Evolutionary conservation across 192 early-diverging fungal species (phyloP), one percentile per base, ranked within the genome.

Genomic region (Ramicandelaber brevisporus): DNA sequence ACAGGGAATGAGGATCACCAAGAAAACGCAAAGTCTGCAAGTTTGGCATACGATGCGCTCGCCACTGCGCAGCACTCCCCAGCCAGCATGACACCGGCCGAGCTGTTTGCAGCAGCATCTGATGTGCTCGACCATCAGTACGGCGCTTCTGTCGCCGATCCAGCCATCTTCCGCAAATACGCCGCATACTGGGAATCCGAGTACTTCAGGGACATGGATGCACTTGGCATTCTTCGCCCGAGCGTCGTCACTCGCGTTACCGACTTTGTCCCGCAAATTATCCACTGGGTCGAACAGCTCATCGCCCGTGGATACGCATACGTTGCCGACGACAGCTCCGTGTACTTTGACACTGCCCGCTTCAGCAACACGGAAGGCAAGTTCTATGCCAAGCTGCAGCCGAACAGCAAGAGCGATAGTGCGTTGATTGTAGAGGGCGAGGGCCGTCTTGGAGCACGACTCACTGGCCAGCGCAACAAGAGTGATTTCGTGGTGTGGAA

Each of bases 401-500:
- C 88, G 9, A 78, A 72, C 75, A 77, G 80, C 23, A 78, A 76
- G 36, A 70, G 68, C 9, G 78, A 92, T 59, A 37, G 51, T 4
- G 57, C 57, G 35, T 64, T 89, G 26, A 54, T 84, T 37, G 44
- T 27, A 21, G 88, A 93, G 29, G 87, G 86, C 21, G 88, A 98
- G 44, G 90, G 92, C 4, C 66, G 68, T 21, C 55, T 98, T 5
- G 68, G 69, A 27, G 53, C 47, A 38, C 55, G 70, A 27, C 33
- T 63, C 18, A 37, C 45, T 9, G 73, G 70, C 16, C 87, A 88
- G 48, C 57, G 63, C 31, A 67, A 46, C 21, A 41, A 54, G 6
- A 62, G 66, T 25, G 88, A 98, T 50, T 98, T 98, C 60, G 92
- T 80, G 9, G 61, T 98, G 21, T 98, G 92, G 92, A 98, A 98